Conservation (phyloP, 352 stramenopile genomes). For the Phytophthora cajani region DNA sequence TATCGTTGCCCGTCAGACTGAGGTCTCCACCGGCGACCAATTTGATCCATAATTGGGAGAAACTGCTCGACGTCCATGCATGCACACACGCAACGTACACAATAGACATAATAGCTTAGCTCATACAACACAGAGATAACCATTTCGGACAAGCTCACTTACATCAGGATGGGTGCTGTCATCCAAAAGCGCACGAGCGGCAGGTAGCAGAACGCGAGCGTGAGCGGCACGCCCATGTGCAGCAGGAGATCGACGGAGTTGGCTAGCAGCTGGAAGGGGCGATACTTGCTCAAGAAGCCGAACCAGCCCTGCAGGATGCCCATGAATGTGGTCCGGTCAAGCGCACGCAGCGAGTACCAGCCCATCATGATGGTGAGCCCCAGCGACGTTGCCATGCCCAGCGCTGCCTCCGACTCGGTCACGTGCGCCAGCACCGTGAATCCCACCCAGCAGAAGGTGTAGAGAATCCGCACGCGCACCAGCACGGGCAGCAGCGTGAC, state of each 20-base stretch:
- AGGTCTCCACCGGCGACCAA: constrained; percentile 49
- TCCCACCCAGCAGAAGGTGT: constrained; percentile 52
- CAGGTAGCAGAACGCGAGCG: constrained; percentile 52
- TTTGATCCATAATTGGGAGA: constrained; percentile 55
- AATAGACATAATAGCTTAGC: too few species aligned
- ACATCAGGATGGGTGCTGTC: constrained; percentile 42
- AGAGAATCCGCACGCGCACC: constrained; percentile 47
- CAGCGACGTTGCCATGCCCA: constrained; percentile 52
- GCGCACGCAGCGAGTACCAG: constrained; percentile 55
- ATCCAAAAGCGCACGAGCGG: constrained; percentile 56
- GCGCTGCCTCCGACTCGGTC: constrained; percentile 37
- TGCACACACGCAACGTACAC: neutral
- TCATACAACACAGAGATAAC: constrained; percentile 6
- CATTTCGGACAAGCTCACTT: neutral
- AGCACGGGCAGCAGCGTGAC: constrained; percentile 46
- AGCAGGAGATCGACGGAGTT: constrained; percentile 50
- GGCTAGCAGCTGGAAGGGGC: constrained; percentile 38
- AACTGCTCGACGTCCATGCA: constrained; percentile 24
- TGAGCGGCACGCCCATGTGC: constrained; percentile 52
- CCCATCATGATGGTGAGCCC: constrained; percentile 64
- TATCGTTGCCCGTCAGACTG: constrained; percentile 37
- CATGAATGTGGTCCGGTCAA: constrained; percentile 54
- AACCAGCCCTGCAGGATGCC: constrained; percentile 59
- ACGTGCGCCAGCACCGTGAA: constrained; percentile 49
- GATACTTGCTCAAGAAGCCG: constrained; percentile 48